These are phyloP conservation scores for Pezicula radicicola DNA, from an alignment of 2,329 filamentous ascomycete genomes.

Conservation along the genomic window DNA sequence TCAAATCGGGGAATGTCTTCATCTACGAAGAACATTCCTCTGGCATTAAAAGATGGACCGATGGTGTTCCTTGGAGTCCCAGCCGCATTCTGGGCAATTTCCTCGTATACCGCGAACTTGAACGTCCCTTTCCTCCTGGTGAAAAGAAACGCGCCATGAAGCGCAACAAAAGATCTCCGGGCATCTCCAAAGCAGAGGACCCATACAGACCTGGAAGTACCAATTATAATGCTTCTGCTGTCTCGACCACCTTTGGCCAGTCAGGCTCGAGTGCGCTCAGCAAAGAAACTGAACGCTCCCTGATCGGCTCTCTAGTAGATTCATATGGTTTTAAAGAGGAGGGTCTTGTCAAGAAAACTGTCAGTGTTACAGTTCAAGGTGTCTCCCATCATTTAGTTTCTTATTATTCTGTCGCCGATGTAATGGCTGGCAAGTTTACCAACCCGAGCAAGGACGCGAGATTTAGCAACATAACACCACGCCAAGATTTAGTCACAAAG, in stretches of 20 bases:
- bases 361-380: constrained; percentile 72
- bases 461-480: constrained; percentile 49
- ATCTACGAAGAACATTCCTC: constrained; percentile 91
- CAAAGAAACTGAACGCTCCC: constrained; percentile 26
- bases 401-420: constrained; percentile 82
- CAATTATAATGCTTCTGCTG: constrained; percentile 11
- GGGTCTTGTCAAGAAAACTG: constrained; percentile 89
- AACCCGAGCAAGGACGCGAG: constrained; percentile 54
- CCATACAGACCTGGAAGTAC: constrained; percentile 3
- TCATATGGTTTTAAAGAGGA: constrained; percentile 82
- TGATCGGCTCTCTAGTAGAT: constrained; percentile 84
- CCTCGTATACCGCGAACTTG: constrained; percentile 95
- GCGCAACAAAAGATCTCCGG: constrained; percentile 44
- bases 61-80: constrained; percentile 87
- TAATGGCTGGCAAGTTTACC: constrained; percentile 52
- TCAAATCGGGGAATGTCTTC: constrained; percentile 82
- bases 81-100: constrained; percentile 96
- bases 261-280: constrained; percentile 17
- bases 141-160: constrained; percentile 81
- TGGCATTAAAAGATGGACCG: constrained; percentile 92
- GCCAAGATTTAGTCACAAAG: constrained; percentile 53
- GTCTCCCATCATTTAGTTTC: constrained; percentile 83
- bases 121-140: constrained; percentile 70
- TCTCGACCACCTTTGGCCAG: constrained; percentile 10
- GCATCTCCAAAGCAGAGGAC: constrained; percentile 24